These are phyloP conservation scores for Cryoendolithus antarcticus DNA, from an alignment of 2,329 filamentous ascomycete genomes.

Conservation along the genomic window DNA sequence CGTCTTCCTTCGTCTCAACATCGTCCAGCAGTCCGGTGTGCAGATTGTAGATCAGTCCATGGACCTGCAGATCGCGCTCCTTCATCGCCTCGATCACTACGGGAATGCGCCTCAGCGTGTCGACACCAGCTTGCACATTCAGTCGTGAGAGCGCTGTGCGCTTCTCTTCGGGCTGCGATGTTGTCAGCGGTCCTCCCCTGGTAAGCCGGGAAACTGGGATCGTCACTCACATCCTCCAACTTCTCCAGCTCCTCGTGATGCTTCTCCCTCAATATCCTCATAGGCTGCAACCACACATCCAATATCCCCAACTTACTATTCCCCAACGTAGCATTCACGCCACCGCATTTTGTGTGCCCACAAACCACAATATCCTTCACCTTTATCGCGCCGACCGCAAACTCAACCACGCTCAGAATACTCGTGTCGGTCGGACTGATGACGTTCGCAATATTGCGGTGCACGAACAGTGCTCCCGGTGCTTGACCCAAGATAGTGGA, in stretches of 20 bases:
- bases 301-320: conserved; percentile 46
- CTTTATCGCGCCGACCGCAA: conserved; percentile 59
- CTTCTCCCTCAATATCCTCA: conserved; percentile 42
- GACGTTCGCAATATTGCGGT: conserved; percentile 85
- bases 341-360: conserved; percentile 50
- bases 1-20: conserved; percentile 30
- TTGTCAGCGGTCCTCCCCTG: too few relatives aligned
- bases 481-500: conserved; percentile 67
- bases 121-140: conserved; percentile 60
- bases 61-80: conserved; percentile 59
- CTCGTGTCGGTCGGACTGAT: conserved; percentile 63
- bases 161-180: conserved; percentile 29
- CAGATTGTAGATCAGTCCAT: conserved; percentile 66
- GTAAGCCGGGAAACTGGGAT: too few relatives aligned
- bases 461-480: conserved; percentile 76
- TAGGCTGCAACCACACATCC: conserved; percentile 49
- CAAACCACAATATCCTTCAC: conserved; percentile 52
- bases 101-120: conserved; percentile 55
- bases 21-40: conserved; percentile 42
- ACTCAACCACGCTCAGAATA: conserved; percentile 65
- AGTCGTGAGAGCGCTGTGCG: conserved; percentile 57
- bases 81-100: conserved; percentile 57
- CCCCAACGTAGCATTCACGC: conserved; percentile 42
- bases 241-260: conserved; percentile 39
- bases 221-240: conserved; percentile 17